phyloP scores from a whole-genome alignment of 2,329 filamentous ascomycete genomes.

The Teratosphaeria nubilosa region DNA sequence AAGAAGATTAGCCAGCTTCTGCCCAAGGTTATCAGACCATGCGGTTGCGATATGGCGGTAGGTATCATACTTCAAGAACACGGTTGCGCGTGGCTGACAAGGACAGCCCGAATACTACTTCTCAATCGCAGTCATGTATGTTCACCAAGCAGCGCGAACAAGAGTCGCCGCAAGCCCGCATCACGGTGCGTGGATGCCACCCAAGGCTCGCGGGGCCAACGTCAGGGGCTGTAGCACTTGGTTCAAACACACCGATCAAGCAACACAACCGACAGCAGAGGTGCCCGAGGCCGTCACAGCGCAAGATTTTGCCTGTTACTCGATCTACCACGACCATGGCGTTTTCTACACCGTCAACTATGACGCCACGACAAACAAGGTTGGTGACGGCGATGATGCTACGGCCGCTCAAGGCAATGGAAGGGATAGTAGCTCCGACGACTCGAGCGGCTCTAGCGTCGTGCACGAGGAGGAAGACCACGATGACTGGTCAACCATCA shows the following conservation, averaged over 20 bases:
- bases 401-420: neutral
- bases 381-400: slow-evolving; percentile 7
- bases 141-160: neutral
- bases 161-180: neutral
- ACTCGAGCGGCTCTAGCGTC: neutral
- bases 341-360: slow-evolving; percentile 5
- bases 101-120: slow-evolving; percentile 3
- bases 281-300: neutral
- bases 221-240: neutral
- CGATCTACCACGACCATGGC: slow-evolving; percentile 8
- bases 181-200: slow-evolving; percentile 3
- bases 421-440: neutral
- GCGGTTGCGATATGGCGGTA: neutral
- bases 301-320: slow-evolving; percentile 1
- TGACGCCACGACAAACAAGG: slow-evolving; percentile 6
- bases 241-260: neutral
- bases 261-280: neutral
- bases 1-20: neutral
- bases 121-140: slow-evolving; percentile 1
- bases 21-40: neutral
- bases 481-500: slow-evolving; percentile 5
- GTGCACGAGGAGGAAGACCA: neutral
- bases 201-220: slow-evolving; percentile 2
- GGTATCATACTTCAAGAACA: neutral
- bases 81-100: neutral